Evolutionary conservation across 2,329 filamentous ascomycete species (phyloP).

Genomic region (Cryphonectria parasitica): DNA sequence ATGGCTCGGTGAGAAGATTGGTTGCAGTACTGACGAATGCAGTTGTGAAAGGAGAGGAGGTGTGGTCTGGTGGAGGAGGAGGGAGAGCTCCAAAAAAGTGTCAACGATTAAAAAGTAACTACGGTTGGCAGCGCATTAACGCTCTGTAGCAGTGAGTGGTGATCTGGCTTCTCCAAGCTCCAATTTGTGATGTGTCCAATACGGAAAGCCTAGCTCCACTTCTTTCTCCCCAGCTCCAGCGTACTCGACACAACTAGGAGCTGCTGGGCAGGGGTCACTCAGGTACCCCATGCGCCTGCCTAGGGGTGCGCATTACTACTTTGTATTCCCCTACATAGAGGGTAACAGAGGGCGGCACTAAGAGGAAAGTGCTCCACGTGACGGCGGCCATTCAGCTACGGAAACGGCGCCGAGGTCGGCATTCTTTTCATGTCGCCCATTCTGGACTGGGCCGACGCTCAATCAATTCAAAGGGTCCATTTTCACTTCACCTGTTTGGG

Average conservation of each 20-base stretch:
- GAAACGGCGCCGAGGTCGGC: conserved; percentile 18
- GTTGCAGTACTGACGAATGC: conserved; percentile 17
- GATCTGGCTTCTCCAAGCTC: conserved; percentile 38
- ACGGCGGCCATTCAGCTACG: conserved; percentile 13
- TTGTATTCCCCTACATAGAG: neutral
- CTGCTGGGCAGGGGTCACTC: neutral
- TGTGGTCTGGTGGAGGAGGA: conserved; percentile 31
- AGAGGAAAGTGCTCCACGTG: conserved; percentile 23
- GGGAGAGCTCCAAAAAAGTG: conserved; percentile 25
- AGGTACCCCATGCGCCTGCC: neutral
- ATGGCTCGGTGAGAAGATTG: conserved; percentile 34
- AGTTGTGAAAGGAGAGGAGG: conserved; percentile 31
- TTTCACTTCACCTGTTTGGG: neutral
- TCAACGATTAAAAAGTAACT: conserved; percentile 9
- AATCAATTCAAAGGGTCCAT: neutral
- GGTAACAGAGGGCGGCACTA: conserved; percentile 8
- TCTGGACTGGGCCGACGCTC: neutral
- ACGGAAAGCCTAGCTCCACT: conserved; percentile 17
- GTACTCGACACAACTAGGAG: neutral
- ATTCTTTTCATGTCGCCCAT: neutral
- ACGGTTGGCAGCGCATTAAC: conserved; percentile 10
- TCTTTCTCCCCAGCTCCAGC: neutral
- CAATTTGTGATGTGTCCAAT: conserved; percentile 36
- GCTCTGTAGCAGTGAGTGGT: conserved; percentile 11
- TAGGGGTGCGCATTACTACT: neutral